Evolutionary conservation across 1,284 basidiomycete species (phyloP).

Genomic region (Marasmius oreades): DNA sequence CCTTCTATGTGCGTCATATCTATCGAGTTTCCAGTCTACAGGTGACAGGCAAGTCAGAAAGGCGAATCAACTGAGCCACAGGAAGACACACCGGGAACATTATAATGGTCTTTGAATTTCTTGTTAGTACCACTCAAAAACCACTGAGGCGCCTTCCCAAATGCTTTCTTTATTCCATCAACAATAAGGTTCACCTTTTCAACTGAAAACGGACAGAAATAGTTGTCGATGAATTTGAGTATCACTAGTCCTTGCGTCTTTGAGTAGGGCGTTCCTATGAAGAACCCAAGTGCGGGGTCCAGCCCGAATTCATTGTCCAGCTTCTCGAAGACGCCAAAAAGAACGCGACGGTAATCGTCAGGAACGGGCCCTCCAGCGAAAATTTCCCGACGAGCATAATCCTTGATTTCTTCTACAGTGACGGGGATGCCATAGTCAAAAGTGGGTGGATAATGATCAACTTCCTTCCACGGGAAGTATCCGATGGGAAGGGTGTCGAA

Average conservation of each 20-base stretch:
- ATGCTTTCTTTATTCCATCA: background rate
- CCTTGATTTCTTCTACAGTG: background rate
- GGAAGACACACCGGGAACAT: background rate
- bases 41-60: no score
- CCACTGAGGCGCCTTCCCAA: background rate
- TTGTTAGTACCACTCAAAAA: background rate
- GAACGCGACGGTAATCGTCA: background rate
- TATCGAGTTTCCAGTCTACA: no score
- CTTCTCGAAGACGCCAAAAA: background rate
- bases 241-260: background rate
- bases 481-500: background rate
- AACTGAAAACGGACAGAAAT: background rate
- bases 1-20: no score
- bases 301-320: background rate
- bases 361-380: background rate
- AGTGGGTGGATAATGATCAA: background rate
- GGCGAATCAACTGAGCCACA: no score
- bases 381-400: background rate
- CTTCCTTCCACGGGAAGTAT: background rate
- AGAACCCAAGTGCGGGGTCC: background rate
- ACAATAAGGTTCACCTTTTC: background rate
- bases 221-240: background rate
- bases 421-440: background rate
- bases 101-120: background rate
- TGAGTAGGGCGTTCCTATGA: background rate